phyloP scores from a whole-genome alignment of 495 filamentous ascomycete genomes.

The Aspergillus panamensis region DNA sequence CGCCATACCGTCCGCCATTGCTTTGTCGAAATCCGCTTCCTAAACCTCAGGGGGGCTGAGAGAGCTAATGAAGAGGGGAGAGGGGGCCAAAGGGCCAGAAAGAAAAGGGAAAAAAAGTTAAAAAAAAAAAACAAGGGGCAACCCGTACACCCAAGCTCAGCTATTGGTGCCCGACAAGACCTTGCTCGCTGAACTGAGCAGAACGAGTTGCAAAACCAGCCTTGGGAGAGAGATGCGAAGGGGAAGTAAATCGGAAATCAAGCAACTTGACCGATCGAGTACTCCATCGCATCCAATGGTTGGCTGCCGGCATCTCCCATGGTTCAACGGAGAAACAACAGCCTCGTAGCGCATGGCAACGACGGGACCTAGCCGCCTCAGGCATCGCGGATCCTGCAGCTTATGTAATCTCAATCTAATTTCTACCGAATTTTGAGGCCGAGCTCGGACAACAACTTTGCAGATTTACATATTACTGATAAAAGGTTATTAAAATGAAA shows the following conservation, averaged over 20 bases:
- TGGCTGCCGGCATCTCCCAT: slow-evolving; percentile 20
- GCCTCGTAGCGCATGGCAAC: slow-evolving; percentile 44
- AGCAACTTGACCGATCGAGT: slow-evolving; percentile 2
- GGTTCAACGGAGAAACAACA: slow-evolving; percentile 32
- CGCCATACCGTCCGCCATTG: slow-evolving; percentile 62
- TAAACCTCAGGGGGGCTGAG: slow-evolving; percentile 14
- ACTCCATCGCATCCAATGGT: slow-evolving; percentile 22
- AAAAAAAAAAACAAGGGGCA: slow-evolving; percentile 16
- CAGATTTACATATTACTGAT: too few relatives aligned
- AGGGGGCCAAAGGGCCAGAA: not conserved
- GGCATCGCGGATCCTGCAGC: slow-evolving; percentile 18
- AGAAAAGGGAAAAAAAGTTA: slow-evolving; percentile 11
- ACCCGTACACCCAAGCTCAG: slow-evolving; percentile 16
- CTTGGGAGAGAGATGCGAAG: slow-evolving; percentile 11
- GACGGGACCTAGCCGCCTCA: slow-evolving; percentile 20
- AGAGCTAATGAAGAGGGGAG: not conserved
- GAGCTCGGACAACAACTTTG: slow-evolving; percentile 6
- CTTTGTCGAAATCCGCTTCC: slow-evolving; percentile 16
- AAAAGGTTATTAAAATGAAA: not conserved
- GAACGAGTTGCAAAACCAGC: slow-evolving; percentile 9
- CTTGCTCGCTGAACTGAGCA: slow-evolving; percentile 17
- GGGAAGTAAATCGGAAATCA: slow-evolving; percentile 9
- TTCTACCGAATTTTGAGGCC: not conserved
- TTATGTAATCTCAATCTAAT: slow-evolving; percentile 10
- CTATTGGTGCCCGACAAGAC: slow-evolving; percentile 16